These are phyloP conservation scores for Penicillium sp. DNA, from an alignment of 2,329 filamentous ascomycete genomes.

Conservation along the genomic window DNA sequence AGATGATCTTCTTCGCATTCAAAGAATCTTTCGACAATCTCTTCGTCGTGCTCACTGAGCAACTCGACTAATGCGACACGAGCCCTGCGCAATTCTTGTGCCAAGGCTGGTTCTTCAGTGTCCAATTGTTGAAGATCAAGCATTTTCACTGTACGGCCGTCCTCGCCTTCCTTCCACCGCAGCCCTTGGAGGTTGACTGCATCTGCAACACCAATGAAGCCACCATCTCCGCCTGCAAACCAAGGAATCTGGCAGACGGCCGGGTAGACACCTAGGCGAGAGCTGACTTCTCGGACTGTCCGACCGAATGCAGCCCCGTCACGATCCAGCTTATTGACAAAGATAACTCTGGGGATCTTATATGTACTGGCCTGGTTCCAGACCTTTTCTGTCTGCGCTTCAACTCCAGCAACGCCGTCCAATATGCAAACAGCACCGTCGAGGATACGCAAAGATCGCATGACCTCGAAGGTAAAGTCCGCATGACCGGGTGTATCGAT, in stretches of 20 bases:
- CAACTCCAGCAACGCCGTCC: constrained; percentile 89
- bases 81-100: constrained; percentile 71
- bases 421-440: constrained; percentile 92
- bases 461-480: constrained; percentile 95
- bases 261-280: constrained; percentile 78
- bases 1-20: constrained; percentile 73
- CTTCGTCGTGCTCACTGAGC: constrained; percentile 85
- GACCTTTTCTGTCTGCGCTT: constrained; percentile 95
- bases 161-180: constrained; percentile 68
- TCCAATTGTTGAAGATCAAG: constrained; percentile 59
- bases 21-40: constrained; percentile 80
- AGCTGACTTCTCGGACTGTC: constrained; percentile 82
- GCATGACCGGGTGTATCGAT: constrained; percentile 97
- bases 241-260: constrained; percentile 93
- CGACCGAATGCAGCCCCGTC: constrained; percentile 80
- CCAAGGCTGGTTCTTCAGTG: constrained; percentile 52
- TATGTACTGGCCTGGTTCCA: constrained; percentile 90
- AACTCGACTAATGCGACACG: constrained; percentile 77
- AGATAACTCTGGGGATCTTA: constrained; percentile 78
- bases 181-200: constrained; percentile 74
- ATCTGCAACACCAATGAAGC: constrained; percentile 82
- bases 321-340: constrained; percentile 82
- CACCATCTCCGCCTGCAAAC: constrained; percentile 75
- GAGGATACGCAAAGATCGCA: constrained; percentile 82
- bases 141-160: constrained; percentile 64